Percentiles rank a stretch among this genome's conserved stretches.
These are phyloP conservation scores for Clitopilus hobsonii DNA, from an alignment of 768 basidiomycete species.

Conservation along the genomic window DNA sequence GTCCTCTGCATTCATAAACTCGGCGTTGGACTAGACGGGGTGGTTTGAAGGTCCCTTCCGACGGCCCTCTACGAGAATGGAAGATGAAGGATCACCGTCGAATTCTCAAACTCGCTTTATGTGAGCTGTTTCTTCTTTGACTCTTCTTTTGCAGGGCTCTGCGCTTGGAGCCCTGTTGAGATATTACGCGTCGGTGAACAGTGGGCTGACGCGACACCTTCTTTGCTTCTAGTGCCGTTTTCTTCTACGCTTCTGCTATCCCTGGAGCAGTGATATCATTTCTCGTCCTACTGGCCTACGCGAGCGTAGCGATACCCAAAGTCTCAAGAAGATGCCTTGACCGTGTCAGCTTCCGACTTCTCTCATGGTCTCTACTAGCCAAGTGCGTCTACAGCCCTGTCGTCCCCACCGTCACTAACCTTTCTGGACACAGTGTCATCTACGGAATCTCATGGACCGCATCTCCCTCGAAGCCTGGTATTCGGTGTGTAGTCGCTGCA, in stretches of 20 bases:
- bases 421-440: not conserved
- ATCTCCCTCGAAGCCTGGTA: not conserved
- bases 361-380: not conserved
- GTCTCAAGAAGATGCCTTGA: not conserved
- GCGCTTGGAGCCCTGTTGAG: too few species aligned
- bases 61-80: not conserved
- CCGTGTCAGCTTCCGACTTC: not conserved
- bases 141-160: not conserved
- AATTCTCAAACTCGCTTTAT: not conserved
- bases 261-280: not conserved
- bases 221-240: not conserved
- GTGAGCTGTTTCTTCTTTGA: not conserved
- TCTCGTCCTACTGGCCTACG: not conserved
- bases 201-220: too few species aligned
- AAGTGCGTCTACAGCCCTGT: not conserved
- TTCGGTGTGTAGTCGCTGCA: not conserved
- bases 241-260: not conserved
- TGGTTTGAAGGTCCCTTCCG: not conserved
- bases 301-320: not conserved
- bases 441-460: not conserved
- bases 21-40: not conserved
- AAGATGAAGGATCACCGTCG: not conserved
- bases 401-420: not conserved
- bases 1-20: not conserved
- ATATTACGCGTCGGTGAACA: too few species aligned